These are phyloP conservation scores for Aspergillus brasiliensis DNA, from an alignment of 2,329 filamentous ascomycete genomes.

Conservation along the genomic window DNA sequence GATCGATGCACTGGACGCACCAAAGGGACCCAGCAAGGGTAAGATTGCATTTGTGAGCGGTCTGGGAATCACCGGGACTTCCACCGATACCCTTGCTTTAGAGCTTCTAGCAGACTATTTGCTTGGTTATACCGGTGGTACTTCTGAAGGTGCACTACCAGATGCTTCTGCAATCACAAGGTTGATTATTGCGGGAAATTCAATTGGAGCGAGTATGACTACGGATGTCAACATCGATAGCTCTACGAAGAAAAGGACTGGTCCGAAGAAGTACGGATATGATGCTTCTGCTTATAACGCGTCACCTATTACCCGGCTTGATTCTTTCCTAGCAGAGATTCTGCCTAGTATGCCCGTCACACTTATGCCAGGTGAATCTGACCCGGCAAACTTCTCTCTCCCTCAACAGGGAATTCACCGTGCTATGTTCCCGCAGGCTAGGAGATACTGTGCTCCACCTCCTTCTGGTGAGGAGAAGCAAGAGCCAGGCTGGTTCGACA, in stretches of 20 bases:
- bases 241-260: slow-evolving; percentile 48
- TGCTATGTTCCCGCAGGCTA: slow-evolving; percentile 80
- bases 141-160: slow-evolving; percentile 36
- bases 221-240: slow-evolving; percentile 29
- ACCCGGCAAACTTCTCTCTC: slow-evolving; percentile 85
- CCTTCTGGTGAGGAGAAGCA: slow-evolving; percentile 34
- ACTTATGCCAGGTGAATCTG: slow-evolving; percentile 77
- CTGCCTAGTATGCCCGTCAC: slow-evolving; percentile 88
- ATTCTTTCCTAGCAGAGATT: slow-evolving; percentile 77
- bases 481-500: slow-evolving; percentile 76
- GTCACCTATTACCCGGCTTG: slow-evolving; percentile 77
- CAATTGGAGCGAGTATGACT: slow-evolving; percentile 57
- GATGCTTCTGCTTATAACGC: slow-evolving; percentile 87
- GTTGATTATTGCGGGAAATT: slow-evolving; percentile 90
- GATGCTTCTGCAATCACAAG: slow-evolving; percentile 66
- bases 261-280: slow-evolving; percentile 86
- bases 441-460: slow-evolving; percentile 61
- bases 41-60: slow-evolving; percentile 91
- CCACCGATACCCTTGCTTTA: slow-evolving; percentile 73
- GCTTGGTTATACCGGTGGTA: slow-evolving; percentile 73
- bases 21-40: slow-evolving; percentile 49
- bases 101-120: slow-evolving; percentile 84
- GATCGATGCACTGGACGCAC: slow-evolving; percentile 46
- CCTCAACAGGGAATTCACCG: slow-evolving; percentile 92
- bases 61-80: slow-evolving; percentile 75